Evolutionary conservation across 352 stramenopile genomes (phyloP).

Genomic region (Phytophthora macrochlamydospora): DNA sequence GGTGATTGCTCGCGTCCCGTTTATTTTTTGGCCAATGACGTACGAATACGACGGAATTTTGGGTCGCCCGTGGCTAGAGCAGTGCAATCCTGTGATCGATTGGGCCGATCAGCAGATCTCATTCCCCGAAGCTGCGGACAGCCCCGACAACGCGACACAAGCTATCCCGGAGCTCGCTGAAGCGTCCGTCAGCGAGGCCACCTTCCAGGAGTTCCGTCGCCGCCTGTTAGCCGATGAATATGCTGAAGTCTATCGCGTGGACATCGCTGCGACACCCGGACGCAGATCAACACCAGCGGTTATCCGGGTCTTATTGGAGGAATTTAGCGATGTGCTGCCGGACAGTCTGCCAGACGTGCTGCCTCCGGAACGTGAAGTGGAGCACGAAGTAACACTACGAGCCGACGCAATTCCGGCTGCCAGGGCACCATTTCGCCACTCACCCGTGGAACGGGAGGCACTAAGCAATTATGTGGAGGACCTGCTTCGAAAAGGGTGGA

Average conservation of each 20-base stretch:
- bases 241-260: slow-evolving; percentile 1
- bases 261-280: background rate
- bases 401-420: background rate
- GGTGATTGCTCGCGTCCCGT: slow-evolving; percentile 1
- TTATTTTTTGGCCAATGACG: slow-evolving; percentile 9
- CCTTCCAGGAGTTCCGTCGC: too few relatives aligned
- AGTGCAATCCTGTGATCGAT: slow-evolving; percentile 2
- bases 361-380: slow-evolving; percentile 3
- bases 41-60: slow-evolving; percentile 11
- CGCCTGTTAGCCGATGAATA: slow-evolving; percentile 1
- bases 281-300: background rate
- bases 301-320: background rate
- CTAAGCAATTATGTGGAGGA: slow-evolving; percentile 11
- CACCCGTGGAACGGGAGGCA: background rate
- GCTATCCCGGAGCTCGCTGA: background rate
- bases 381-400: slow-evolving; percentile 10
- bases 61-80: slow-evolving; percentile 4
- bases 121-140: background rate
- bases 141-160: background rate
- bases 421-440: slow-evolving; percentile 7
- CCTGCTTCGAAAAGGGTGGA: slow-evolving; percentile 7
- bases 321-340: slow-evolving; percentile 2
- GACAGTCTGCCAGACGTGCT: slow-evolving; percentile 9
- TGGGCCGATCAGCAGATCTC: background rate
- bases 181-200: too few relatives aligned